These are phyloP conservation scores for Physcomitrellopsis africana DNA, from an alignment of 225 moss, liverwort and hornwort species.

Conservation along the genomic window DNA sequence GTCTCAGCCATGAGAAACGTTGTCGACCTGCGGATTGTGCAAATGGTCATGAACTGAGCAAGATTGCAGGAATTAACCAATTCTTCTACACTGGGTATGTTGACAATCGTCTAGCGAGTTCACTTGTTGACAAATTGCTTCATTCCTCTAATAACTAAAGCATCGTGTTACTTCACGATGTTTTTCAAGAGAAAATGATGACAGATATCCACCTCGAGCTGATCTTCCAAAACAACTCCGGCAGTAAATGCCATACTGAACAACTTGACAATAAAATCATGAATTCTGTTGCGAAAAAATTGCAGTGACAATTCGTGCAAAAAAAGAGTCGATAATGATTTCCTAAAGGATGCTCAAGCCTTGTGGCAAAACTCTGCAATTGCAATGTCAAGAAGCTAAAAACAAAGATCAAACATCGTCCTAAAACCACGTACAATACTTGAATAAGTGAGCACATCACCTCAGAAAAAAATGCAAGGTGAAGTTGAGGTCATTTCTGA, in stretches of 20 bases:
- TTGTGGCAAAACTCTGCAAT: conserved; percentile 51
- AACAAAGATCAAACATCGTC: conserved; percentile 25
- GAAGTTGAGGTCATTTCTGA: no score
- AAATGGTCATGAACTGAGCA: conserved; percentile 51
- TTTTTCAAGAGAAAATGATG: conserved; percentile 52
- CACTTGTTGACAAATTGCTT: conserved; percentile 40
- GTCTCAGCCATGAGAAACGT: conserved; percentile 42
- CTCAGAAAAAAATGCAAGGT: no score
- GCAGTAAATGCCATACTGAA: conserved; percentile 40
- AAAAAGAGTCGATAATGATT: conserved; percentile 39
- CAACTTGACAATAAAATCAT: conserved; percentile 51
- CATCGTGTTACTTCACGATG: conserved; percentile 34
- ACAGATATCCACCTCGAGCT: conserved; percentile 46
- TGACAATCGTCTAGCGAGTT: conserved; percentile 33
- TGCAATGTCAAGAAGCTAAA: conserved; percentile 49
- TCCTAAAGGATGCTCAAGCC: conserved; percentile 44
- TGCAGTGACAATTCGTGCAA: conserved; percentile 29
- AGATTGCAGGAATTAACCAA: conserved; percentile 48
- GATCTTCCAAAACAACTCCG: conserved; percentile 47
- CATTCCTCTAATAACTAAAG: conserved; percentile 49
- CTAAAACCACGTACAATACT: no score
- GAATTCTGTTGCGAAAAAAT: conserved; percentile 29
- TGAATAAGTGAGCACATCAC: no score
- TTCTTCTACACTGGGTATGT: conserved; percentile 46
- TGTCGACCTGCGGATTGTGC: conserved; percentile 38